Conservation (phyloP, 768 basidiomycete species). For the Russula sp. region DNA sequence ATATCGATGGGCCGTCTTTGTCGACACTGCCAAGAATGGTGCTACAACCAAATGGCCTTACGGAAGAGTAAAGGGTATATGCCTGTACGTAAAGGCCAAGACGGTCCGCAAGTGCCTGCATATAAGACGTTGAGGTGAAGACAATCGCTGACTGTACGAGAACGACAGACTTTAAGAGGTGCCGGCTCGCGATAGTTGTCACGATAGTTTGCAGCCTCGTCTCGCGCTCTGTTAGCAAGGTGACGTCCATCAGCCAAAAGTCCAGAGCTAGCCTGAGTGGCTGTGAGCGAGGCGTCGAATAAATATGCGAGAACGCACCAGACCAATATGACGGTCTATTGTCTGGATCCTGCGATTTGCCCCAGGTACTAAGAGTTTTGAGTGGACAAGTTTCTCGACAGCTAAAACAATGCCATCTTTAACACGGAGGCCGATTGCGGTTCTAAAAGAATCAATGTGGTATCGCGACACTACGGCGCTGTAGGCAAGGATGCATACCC, state of each 20-base stretch:
- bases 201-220: slow-evolving; percentile 71
- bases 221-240: slow-evolving; percentile 73
- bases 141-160: not conserved
- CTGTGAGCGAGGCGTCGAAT: not conserved
- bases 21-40: slow-evolving; percentile 88
- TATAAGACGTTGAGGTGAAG: slow-evolving; percentile 14
- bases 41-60: slow-evolving; percentile 94
- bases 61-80: slow-evolving; percentile 96
- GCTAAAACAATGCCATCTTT: slow-evolving; percentile 93
- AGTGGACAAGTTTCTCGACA: slow-evolving; percentile 96
- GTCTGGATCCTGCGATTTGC: slow-evolving; percentile 91
- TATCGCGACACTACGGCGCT: not conserved
- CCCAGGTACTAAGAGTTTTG: slow-evolving; percentile 89
- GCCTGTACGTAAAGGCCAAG: slow-evolving; percentile 86
- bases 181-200: slow-evolving; percentile 66
- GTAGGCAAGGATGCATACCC: slow-evolving; percentile 47
- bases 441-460: slow-evolving; percentile 40
- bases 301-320: slow-evolving; percentile 43
- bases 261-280: slow-evolving; percentile 80
- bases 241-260: slow-evolving; percentile 90
- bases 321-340: slow-evolving; percentile 87
- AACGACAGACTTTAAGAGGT: slow-evolving; percentile 61
- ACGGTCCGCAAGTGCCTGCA: slow-evolving; percentile 61
- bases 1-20: slow-evolving; percentile 78
- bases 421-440: slow-evolving; percentile 91